Base-by-base conservation (phyloP, 1,284 basidiomycete species). In the Trichosporon coremiiforme region DNA sequence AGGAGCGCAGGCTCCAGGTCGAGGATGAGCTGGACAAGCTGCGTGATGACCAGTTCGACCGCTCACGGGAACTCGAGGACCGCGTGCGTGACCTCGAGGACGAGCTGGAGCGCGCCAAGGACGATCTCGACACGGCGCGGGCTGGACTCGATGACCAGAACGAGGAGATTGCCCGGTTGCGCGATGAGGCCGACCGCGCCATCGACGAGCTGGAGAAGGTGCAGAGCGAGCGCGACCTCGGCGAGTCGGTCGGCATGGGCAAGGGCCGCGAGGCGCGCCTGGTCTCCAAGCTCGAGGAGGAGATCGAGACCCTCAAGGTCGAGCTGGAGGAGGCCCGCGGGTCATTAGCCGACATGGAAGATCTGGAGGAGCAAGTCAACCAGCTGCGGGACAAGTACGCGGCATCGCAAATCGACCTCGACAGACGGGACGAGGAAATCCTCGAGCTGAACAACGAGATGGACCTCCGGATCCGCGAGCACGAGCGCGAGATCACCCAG, bases 31-130 rank as follows among this genome's bases (percentile, higher is more conserved):
- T 78, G 1, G 73, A 69, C 63, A 66, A 65, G 33, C 65, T 74
- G 25, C 60, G 91, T 91, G 79, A 88, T 90, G 66, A 90, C 89
- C 71, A 86, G 0, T 47, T 90, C 90, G 79, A 88, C 90, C 65
- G 90, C 89, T 69, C 86, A 0, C 87, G 88, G 64, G 87, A 88
- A 66, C 85, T 92, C 38, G 88, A 90, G 79, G 87, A 84, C 17
- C 57, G 57, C 15, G 57, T 62, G 15, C 57, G 57, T 3, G 35
- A 31, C 6, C 57, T 62, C 5, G 57, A 62, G 31, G 57, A 62
- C 15, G 57, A 62, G 29, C 57, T 62, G 1, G 57, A 62, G 57
- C 57, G 57, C 29, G 31, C 29, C 15, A 62, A 33, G 15, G 57
- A 62, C 20, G 88, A 90, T 76, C 89, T 90, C 71, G 87, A 89